Percentiles rank a stretch among this genome's conserved stretches.
phyloP scores from a whole-genome alignment of 2,329 filamentous ascomycete species.

The Rhexocercosporidium sp. region DNA sequence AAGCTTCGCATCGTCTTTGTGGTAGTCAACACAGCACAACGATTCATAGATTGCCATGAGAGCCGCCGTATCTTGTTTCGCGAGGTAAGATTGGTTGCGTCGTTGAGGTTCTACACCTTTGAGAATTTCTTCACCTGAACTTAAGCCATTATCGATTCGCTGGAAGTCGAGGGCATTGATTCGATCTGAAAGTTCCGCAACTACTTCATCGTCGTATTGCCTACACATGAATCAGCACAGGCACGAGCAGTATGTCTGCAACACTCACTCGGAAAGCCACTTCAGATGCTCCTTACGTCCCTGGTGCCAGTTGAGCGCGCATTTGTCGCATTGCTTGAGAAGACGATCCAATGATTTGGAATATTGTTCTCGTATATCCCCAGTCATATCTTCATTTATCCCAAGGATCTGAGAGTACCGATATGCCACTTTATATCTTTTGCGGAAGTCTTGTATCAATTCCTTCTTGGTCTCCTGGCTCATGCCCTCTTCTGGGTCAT shows the following conservation, averaged over 20 bases:
- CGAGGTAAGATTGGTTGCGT: conserved; percentile 38
- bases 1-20: conserved; percentile 52
- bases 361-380: conserved; percentile 64
- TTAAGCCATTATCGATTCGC: conserved; percentile 64
- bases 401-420: conserved; percentile 73
- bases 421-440: conserved; percentile 66
- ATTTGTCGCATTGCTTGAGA: conserved; percentile 69
- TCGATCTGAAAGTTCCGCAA: conserved; percentile 58
- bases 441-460: conserved; percentile 59
- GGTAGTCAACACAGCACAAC: conserved; percentile 81
- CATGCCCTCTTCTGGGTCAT: conserved; percentile 53
- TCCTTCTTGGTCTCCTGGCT: conserved; percentile 55
- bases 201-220: conserved; percentile 52
- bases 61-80: conserved; percentile 56
- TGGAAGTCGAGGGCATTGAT: conserved; percentile 65
- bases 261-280: conserved; percentile 62
- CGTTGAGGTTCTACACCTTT: conserved; percentile 36
- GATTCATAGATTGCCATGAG: conserved; percentile 87
- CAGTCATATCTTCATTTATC: conserved; percentile 64
- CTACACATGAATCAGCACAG: conserved; percentile 31
- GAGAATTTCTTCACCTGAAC: conserved; percentile 60
- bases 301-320: conserved; percentile 76
- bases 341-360: conserved; percentile 59
- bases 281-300: conserved; percentile 67
- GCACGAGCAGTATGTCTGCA: not conserved